phyloP scores from a whole-genome alignment of 169 alveolate genomes.

The Babesia ovis region DNA sequence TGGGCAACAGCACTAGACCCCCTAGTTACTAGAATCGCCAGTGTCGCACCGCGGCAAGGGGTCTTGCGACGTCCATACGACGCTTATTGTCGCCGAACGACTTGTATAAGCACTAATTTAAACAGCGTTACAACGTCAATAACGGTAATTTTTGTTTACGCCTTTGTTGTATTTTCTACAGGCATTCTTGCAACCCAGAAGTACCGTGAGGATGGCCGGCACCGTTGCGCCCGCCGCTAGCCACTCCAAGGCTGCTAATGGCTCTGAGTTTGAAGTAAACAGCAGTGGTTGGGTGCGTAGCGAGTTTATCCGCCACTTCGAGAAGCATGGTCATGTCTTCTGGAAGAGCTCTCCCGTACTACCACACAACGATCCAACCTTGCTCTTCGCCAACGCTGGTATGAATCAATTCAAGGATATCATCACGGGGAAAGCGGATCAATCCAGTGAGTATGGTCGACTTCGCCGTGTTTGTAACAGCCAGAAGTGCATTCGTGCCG shows the following conservation, averaged over 20 bases:
- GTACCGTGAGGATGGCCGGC: not conserved
- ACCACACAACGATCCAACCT: constrained; percentile 91
- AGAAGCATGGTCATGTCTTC: constrained; percentile 65
- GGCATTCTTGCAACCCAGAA: not conserved
- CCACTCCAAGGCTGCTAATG: not conserved
- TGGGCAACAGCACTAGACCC: constrained; percentile 43
- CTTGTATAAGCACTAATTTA: not conserved
- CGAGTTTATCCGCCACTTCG: constrained; percentile 79
- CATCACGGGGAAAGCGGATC: constrained; percentile 87
- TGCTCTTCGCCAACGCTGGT: constrained; percentile 93
- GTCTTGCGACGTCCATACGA: constrained; percentile 9
- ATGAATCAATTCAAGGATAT: constrained; percentile 91
- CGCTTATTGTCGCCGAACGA: not conserved
- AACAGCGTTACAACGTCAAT: not conserved
- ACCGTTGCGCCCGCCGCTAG: not conserved
- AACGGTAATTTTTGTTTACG: not conserved
- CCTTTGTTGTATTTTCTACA: not conserved
- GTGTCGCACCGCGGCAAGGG: constrained; percentile 24
- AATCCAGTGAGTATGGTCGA: constrained; percentile 85
- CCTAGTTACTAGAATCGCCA: not conserved
- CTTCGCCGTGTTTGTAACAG: constrained; percentile 89
- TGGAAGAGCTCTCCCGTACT: constrained; percentile 83
- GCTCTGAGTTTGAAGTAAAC: constrained; percentile 7
- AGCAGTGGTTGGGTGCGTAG: constrained; percentile 59
- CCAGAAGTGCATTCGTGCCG: constrained; percentile 94